Base-by-base conservation (phyloP, 1,139 yeast genomes). In the Hyphopichia buzzinii region DNA sequence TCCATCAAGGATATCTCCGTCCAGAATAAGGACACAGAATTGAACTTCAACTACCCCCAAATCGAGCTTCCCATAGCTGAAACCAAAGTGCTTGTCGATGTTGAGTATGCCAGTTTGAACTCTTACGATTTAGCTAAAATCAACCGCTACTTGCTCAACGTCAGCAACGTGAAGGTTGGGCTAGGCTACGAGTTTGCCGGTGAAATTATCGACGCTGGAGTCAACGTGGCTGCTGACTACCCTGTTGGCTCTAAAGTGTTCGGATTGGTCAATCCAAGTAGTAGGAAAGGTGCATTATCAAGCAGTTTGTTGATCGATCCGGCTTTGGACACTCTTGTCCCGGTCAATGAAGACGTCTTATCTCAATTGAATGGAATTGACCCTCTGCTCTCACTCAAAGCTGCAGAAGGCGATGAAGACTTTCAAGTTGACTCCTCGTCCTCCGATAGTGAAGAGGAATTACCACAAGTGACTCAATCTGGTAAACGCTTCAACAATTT, bases 151-250 rank as follows among this genome's bases (percentile, higher is more conserved):
- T 42, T 54, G 30, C 51, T 64, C 37, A 69, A 69, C 46, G 45
- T 68, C 26, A 62, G 73, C 41, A 62, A 65, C 35, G 55, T 55
- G 33, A 59, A 65, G 40, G 58, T 71, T 7, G 76, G 74, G 0
- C 49, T 71, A 35, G 77, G 76, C 2, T 66, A 65, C 48, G 73
- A 66, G 38, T 71, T 62, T 48, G 55, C 62, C 11, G 77, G 76
- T 3, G 54, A 49, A 16, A 52, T 71, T 3, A 44, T 51, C 6
- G 57, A 56, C 29, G 59, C 66, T 15, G 74, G 75, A 1, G 31
- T 49, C 8, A 55, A 50, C n/a, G 41, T 48, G 4, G 47, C 45
- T 15, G 36, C 35, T 3, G 49, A 42, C 13, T 66, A 47, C 40
- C 45, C 50, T 4, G 57, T 59, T 29, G 75, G 73, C 5, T 67